phyloP scores from a whole-genome alignment of 106 monocot species.

The Xerophyta viscosa region DNA sequence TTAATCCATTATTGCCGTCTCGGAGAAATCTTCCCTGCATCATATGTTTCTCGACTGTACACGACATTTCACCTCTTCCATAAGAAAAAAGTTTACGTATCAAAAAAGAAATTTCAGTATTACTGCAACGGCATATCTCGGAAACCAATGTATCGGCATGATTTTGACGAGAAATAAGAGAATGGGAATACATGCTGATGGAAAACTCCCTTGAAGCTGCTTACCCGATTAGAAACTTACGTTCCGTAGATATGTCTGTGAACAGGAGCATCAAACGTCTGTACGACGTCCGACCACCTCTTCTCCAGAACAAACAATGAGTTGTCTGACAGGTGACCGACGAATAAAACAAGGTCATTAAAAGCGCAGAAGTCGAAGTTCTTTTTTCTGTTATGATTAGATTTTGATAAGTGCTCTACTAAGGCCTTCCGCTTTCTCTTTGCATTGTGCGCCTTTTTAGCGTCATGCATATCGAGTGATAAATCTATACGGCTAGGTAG shows the following conservation, averaged over 20 bases:
- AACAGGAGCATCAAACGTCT: conserved; percentile 69
- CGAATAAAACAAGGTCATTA: conserved; percentile 64
- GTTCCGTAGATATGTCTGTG: conserved; percentile 93
- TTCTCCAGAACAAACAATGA: conserved; percentile 80
- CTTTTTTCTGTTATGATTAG: conserved; percentile 14
- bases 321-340: conserved; percentile 54
- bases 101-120: too few species aligned
- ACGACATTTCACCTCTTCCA: too few species aligned
- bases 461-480: conserved; percentile 15
- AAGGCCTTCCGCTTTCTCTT: conserved; percentile 49
- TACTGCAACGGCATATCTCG: too few species aligned
- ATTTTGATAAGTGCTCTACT: conserved; percentile 10
- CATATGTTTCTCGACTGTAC: too few species aligned
- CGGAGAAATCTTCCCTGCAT: too few species aligned
- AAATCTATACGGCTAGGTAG: conserved; percentile 21
- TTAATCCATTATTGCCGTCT: too few species aligned
- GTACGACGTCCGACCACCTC: conserved; percentile 63
- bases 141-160: too few species aligned
- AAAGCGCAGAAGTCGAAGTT: conserved; percentile 73
- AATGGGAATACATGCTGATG: too few species aligned
- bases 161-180: too few species aligned
- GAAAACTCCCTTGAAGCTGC: too few species aligned
- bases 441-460: conserved; percentile 9
- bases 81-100: too few species aligned
- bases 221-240: too few species aligned